These are phyloP conservation scores for Backusella luteola DNA, from an alignment of 192 early-diverging fungal genomes.

Conservation along the genomic window DNA sequence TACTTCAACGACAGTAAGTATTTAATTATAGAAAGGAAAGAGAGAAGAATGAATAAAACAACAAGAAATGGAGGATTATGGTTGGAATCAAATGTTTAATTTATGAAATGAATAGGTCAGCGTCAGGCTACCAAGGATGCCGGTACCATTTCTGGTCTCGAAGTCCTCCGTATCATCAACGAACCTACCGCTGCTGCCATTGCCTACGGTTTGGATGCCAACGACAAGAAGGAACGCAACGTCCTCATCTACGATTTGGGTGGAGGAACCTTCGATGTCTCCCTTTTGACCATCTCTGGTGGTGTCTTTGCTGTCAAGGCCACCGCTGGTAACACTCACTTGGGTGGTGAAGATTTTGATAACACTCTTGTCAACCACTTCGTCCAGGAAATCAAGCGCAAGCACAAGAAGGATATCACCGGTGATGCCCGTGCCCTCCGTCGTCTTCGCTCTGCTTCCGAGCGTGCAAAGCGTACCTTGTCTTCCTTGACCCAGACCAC, in stretches of 20 bases:
- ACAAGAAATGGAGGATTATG: no score
- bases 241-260: constrained; percentile 97
- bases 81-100: no score
- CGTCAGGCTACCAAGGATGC: constrained; percentile 93
- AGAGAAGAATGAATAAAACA: no score
- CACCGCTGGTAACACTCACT: constrained; percentile 95
- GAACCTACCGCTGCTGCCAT: constrained; percentile 89
- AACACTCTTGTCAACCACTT: constrained; percentile 94
- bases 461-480: constrained; percentile 75
- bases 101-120: constrained; percentile 50
- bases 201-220: constrained; percentile 96
- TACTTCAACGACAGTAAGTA: constrained; percentile 82
- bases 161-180: constrained; percentile 89
- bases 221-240: constrained; percentile 87
- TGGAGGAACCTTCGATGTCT: constrained; percentile 99
- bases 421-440: constrained; percentile 72
- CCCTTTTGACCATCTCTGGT: constrained; percentile 90
- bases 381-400: constrained; percentile 72
- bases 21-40: neutral
- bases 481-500: constrained; percentile 70
- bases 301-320: constrained; percentile 96
- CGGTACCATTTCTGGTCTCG: constrained; percentile 81
- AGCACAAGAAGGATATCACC: constrained; percentile 71
- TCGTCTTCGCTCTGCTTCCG: constrained; percentile 73
- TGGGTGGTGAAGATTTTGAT: constrained; percentile 99